Evolutionary conservation across 1,139 yeast species (phyloP).

Genomic region (Sugiyamaella sp.): DNA sequence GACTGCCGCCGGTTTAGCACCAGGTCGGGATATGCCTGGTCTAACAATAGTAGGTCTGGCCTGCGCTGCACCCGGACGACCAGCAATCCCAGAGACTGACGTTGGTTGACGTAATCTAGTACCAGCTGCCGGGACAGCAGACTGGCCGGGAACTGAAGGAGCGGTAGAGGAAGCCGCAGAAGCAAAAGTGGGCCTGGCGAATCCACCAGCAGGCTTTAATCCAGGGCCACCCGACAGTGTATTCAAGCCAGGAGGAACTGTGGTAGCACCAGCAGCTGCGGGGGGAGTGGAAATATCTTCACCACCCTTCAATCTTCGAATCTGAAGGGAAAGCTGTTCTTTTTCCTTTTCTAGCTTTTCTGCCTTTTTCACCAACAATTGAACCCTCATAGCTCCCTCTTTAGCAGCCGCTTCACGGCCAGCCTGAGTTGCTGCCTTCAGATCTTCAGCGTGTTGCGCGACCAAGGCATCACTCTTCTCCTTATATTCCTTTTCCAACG

Average conservation of each 20-base stretch:
- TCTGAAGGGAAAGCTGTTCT: conserved; percentile 33
- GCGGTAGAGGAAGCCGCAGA: conserved; percentile 17
- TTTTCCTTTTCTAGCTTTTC: conserved; percentile 43
- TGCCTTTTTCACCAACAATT: conserved; percentile 40
- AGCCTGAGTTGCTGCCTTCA: conserved; percentile 14
- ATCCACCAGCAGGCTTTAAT: conserved; percentile 16
- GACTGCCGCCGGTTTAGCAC: neutral
- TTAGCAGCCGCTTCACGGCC: conserved; percentile 21
- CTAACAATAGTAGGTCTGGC: conserved; percentile 9
- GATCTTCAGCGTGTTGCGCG: conserved; percentile 4
- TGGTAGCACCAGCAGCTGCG: neutral
- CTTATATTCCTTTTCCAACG: conserved; percentile 11
- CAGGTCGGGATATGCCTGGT: conserved; percentile 10
- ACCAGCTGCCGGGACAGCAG: conserved; percentile 8
- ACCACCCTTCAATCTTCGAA: conserved; percentile 21
- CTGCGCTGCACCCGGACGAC: neutral
- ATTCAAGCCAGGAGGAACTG: conserved; percentile 7
- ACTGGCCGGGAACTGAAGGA: conserved; percentile 2
- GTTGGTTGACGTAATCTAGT: conserved; percentile 14
- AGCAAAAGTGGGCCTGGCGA: conserved; percentile 15
- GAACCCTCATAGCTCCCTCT: conserved; percentile 18
- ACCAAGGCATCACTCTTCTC: conserved; percentile 5
- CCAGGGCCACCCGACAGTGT: conserved; percentile 14
- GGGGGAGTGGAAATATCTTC: conserved; percentile 15
- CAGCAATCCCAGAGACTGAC: conserved; percentile 10